phyloP scores from a whole-genome alignment of 2,329 filamentous ascomycete species.

The Xylaria sp. region DNA sequence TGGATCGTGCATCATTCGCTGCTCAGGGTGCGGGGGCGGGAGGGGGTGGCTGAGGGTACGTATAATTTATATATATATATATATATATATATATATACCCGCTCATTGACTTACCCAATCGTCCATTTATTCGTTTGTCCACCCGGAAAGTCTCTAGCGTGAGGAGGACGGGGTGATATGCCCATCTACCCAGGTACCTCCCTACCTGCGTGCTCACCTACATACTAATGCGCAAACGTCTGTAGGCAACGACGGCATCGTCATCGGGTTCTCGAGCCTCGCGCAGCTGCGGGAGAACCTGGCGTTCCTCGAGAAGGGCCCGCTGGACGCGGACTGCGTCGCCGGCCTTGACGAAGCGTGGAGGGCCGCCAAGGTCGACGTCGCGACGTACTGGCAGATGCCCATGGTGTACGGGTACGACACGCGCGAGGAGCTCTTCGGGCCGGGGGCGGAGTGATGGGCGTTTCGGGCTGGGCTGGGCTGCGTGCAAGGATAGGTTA shows the following conservation, averaged over 20 bases:
- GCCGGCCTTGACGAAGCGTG: conserved; percentile 75
- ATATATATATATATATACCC: no score
- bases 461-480: background rate
- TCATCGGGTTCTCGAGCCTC: conserved; percentile 59
- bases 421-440: conserved; percentile 61
- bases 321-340: conserved; percentile 73
- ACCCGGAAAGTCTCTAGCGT: no score
- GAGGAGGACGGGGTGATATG: no score
- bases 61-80: no score
- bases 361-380: conserved; percentile 62
- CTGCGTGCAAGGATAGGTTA: no score
- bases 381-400: conserved; percentile 53
- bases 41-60: no score
- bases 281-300: conserved; percentile 60
- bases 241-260: conserved; percentile 57
- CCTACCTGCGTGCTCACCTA: no score
- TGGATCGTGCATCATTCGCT: conserved; percentile 73
- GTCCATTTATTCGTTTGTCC: no score
- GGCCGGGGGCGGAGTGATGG: conserved; percentile 17
- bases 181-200: no score
- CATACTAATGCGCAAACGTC: no score
- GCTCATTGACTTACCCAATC: no score
- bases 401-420: conserved; percentile 69
- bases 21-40: conserved; percentile 48
- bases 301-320: conserved; percentile 63